These are phyloP conservation scores for Arthrobotrys pseudoclavata DNA, from an alignment of 2,329 filamentous ascomycete species.

Conservation along the genomic window DNA sequence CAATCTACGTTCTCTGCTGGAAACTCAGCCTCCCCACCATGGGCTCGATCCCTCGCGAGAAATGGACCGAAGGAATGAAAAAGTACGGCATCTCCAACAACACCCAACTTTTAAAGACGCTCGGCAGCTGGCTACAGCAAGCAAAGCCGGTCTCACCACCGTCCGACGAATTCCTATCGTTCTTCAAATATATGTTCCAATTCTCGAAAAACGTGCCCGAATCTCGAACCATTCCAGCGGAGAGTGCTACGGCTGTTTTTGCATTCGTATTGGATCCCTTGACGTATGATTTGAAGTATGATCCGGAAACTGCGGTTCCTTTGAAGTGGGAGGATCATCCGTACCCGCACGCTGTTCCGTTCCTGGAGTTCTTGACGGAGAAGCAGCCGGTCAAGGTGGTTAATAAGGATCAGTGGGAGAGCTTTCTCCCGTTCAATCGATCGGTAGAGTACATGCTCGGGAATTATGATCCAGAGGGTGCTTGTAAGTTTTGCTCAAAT, in stretches of 20 bases:
- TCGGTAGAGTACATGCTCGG: conserved; percentile 61
- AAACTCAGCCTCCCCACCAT: conserved; percentile 46
- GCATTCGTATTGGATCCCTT: conserved; percentile 46
- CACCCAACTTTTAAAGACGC: conserved; percentile 38
- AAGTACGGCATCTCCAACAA: conserved; percentile 45
- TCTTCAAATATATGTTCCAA: conserved; percentile 59
- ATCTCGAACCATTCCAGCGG: conserved; percentile 33
- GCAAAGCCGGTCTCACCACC: conserved; percentile 46
- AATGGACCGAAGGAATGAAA: conserved; percentile 57
- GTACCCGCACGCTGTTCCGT: conserved; percentile 61
- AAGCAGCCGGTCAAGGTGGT: conserved; percentile 62
- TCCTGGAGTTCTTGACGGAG: conserved; percentile 62
- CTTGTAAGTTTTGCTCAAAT: conserved; percentile 60
- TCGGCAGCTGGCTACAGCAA: conserved; percentile 46
- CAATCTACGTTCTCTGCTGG: conserved; percentile 59
- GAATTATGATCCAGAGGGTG: conserved; percentile 62
- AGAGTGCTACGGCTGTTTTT: conserved; percentile 30
- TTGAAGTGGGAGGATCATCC: conserved; percentile 47
- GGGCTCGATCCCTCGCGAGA: conserved; percentile 53
- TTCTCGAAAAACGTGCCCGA: conserved; percentile 52
- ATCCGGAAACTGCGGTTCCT: conserved; percentile 31
- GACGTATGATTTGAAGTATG: conserved; percentile 52
- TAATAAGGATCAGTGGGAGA: conserved; percentile 64
- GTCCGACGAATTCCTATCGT: conserved; percentile 35
- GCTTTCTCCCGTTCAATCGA: conserved; percentile 63